Evolutionary conservation across 139 green algal genomes (phyloP).

Genomic region (Chlorella sp.): DNA sequence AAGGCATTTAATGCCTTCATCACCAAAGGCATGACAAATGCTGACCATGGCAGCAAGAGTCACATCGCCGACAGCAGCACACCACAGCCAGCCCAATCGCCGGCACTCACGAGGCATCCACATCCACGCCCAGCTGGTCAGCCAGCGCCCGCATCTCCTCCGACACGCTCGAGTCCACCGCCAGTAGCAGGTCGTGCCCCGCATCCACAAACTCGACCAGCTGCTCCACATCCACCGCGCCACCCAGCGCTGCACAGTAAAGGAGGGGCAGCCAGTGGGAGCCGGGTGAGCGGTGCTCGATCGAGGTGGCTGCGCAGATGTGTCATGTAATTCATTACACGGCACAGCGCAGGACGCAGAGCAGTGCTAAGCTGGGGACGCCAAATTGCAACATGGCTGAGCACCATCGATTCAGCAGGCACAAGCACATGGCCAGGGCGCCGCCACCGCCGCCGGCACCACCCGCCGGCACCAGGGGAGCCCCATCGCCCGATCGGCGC

Average conservation of each 20-base stretch:
- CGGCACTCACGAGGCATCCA: constrained; percentile 60
- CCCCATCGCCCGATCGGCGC: not conserved
- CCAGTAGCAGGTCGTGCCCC: constrained; percentile 85
- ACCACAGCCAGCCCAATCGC: too few species aligned
- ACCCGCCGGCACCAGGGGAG: not conserved
- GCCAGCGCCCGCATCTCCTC: constrained; percentile 65
- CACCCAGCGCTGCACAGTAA: constrained; percentile 68
- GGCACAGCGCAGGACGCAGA: too few species aligned
- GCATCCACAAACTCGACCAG: constrained; percentile 91
- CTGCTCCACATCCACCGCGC: constrained; percentile 58
- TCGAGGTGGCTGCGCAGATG: too few species aligned
- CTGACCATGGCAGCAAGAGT: too few species aligned
- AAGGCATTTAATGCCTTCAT: too few species aligned
- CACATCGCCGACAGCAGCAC: too few species aligned
- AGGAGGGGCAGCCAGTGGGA: not conserved
- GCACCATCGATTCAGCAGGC: too few species aligned
- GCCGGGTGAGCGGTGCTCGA: too few species aligned
- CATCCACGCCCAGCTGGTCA: constrained; percentile 78
- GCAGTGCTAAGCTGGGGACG: too few species aligned
- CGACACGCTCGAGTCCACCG: constrained; percentile 59
- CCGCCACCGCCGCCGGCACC: not conserved
- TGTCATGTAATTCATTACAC: too few species aligned
- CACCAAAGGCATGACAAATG: too few species aligned
- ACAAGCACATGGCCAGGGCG: not conserved
- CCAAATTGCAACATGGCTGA: too few species aligned